These are phyloP conservation scores for Fusarium sp. DNA, from an alignment of 2,329 filamentous ascomycete genomes.

Conservation along the genomic window DNA sequence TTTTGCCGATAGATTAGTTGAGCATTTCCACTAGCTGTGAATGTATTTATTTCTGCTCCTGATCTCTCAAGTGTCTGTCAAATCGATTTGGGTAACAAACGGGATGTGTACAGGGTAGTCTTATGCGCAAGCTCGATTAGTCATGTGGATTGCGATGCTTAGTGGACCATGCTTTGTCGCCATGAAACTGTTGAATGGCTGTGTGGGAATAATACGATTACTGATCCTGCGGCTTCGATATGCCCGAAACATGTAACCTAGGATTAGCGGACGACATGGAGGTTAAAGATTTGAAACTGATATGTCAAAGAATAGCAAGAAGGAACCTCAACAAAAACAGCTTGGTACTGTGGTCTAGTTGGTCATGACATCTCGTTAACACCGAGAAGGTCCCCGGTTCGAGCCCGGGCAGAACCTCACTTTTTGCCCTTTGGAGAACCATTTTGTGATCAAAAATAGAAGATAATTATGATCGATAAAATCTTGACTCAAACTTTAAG, in stretches of 20 bases:
- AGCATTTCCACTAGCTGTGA: no score
- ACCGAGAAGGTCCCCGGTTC: background rate
- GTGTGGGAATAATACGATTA: fast-evolving
- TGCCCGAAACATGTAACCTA: background rate
- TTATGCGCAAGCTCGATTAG: background rate
- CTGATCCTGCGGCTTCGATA: background rate
- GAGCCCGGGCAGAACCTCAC: background rate
- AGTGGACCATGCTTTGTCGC: background rate
- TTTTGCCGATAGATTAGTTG: no score
- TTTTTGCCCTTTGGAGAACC: background rate
- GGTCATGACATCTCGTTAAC: background rate
- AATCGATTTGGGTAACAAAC: no score
- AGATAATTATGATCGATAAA: no score
- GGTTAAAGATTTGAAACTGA: no score
- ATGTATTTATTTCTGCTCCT: no score
- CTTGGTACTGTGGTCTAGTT: background rate
- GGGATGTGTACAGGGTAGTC: no score
- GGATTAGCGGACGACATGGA: no score
- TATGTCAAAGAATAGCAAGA: no score
- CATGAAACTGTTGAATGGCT: no score
- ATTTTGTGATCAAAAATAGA: background rate
- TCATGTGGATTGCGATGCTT: background rate
- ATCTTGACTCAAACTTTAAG: no score
- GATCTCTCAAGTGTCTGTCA: no score
- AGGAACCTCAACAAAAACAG: background rate